These are phyloP conservation scores for Metarhizium brunneum DNA, from an alignment of 2,329 filamentous ascomycete genomes.

Conservation along the genomic window DNA sequence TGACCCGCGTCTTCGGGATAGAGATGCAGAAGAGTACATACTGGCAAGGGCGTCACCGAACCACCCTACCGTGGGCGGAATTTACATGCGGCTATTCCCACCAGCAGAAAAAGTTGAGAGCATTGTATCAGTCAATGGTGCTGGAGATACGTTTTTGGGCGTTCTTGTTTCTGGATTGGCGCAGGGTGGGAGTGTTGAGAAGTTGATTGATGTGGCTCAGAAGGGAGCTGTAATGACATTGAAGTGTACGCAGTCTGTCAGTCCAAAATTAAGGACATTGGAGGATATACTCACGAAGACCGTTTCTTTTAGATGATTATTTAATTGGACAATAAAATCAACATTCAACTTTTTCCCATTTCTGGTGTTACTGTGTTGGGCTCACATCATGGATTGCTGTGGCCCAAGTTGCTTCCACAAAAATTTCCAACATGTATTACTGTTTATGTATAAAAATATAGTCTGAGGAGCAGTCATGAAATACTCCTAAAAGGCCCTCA, in stretches of 20 bases:
- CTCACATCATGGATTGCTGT: not conserved
- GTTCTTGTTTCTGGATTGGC: constrained; percentile 73
- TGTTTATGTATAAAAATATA: not conserved
- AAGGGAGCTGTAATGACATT: constrained; percentile 71
- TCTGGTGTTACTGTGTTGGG: not conserved
- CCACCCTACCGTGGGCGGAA: constrained; percentile 53
- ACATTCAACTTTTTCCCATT: not conserved
- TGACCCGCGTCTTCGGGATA: constrained; percentile 57
- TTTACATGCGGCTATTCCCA: constrained; percentile 72
- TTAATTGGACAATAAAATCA: not conserved
- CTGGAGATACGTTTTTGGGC: constrained; percentile 87
- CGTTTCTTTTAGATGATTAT: not conserved
- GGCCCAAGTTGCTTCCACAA: not conserved
- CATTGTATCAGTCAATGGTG: constrained; percentile 84
- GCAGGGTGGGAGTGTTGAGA: constrained; percentile 43
- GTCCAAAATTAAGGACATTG: constrained; percentile 40
- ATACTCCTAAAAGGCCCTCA: too few relatives aligned
- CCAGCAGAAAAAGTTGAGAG: constrained; percentile 58
- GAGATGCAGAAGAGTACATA: constrained; percentile 59
- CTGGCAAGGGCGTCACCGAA: constrained; percentile 51
- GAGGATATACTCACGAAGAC: constrained; percentile 25
- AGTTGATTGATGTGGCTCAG: constrained; percentile 72
- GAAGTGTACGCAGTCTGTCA: constrained; percentile 66
- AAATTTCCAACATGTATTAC: not conserved
- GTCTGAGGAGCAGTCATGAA: too few relatives aligned